These are phyloP conservation scores for Daldinia sp. DNA, from an alignment of 2,329 filamentous ascomycete species.

Conservation along the genomic window DNA sequence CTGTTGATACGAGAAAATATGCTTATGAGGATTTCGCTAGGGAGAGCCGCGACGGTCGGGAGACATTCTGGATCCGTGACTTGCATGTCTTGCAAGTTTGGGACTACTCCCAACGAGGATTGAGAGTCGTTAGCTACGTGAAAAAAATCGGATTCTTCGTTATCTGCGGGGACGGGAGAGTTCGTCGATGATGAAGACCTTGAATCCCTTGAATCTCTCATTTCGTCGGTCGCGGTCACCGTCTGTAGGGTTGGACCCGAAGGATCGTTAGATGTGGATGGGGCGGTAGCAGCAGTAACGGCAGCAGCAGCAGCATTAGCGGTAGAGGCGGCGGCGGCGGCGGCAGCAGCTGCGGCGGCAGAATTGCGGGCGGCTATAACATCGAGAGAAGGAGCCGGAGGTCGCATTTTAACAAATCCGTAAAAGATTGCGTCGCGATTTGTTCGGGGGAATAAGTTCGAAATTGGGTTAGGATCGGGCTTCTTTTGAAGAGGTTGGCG, in stretches of 20 bases:
- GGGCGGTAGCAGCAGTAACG: conserved; percentile 3
- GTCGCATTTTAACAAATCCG: conserved; percentile 34
- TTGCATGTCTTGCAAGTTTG: conserved; percentile 78
- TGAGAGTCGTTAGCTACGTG: conserved; percentile 89
- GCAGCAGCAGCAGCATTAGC: conserved; percentile 4
- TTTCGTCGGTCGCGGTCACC: conserved; percentile 47
- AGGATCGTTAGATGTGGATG: conserved; percentile 13
- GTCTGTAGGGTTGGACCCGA: conserved; percentile 23
- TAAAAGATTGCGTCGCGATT: background rate
- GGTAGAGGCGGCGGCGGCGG: conserved; percentile 15
- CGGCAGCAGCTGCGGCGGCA: conserved; percentile 4
- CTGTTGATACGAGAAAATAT: conserved; percentile 86
- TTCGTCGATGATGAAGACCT: conserved; percentile 74
- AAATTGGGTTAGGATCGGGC: background rate
- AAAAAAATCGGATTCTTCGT: conserved; percentile 95
- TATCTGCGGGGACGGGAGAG: conserved; percentile 77
- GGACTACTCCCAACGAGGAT: conserved; percentile 81
- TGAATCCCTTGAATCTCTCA: conserved; percentile 65
- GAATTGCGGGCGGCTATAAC: conserved; percentile 43
- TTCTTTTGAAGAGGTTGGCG: background rate
- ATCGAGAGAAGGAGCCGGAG: conserved; percentile 45
- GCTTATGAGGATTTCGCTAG: conserved; percentile 92
- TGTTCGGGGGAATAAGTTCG: background rate
- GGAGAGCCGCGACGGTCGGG: conserved; percentile 84
- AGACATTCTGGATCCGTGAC: conserved; percentile 71